phyloP scores from a whole-genome alignment of 73 alveolate species.

The Paramecium caudatum region DNA sequence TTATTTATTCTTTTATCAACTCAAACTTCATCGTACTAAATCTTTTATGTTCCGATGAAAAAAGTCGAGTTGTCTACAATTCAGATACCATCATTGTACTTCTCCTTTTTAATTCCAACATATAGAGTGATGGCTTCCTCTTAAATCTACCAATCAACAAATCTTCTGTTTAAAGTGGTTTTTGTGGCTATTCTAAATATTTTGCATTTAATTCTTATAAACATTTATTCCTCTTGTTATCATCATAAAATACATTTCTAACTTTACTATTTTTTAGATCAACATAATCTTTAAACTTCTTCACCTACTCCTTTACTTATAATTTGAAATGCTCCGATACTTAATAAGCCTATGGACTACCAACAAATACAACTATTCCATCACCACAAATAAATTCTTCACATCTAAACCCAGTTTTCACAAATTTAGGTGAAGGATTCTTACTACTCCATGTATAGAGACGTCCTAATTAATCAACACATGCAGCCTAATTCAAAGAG shows the following conservation, averaged over 20 bases:
- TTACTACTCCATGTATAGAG: constrained; percentile 27
- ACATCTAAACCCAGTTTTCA: constrained; percentile 9
- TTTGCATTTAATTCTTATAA: constrained; percentile 21
- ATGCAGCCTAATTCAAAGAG: constrained; percentile 3
- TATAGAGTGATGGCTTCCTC: constrained; percentile 21
- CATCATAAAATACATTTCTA: constrained; percentile 57
- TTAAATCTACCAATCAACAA: background rate
- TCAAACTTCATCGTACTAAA: constrained; percentile 32
- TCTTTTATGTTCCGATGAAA: constrained; percentile 14
- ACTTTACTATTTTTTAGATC: constrained; percentile 23
- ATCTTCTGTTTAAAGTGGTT: constrained; percentile 42
- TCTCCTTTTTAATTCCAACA: constrained; percentile 15
- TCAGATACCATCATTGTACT: constrained; percentile 28
- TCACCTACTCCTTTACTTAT: background rate
- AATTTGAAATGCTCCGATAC: constrained; percentile 50
- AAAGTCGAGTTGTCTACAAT: background rate
- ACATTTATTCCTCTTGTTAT: constrained; percentile 18
- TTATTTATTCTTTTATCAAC: constrained; percentile 12
- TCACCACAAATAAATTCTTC: constrained; percentile 54
- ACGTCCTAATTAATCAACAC: constrained; percentile 50
- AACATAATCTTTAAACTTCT: constrained; percentile 24
- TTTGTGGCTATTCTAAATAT: background rate
- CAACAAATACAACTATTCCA: constrained; percentile 27
- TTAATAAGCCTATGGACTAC: background rate
- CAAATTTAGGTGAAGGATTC: background rate